phyloP scores from a whole-genome alignment of 139 green algal genomes.

The Microglena sp. region DNA sequence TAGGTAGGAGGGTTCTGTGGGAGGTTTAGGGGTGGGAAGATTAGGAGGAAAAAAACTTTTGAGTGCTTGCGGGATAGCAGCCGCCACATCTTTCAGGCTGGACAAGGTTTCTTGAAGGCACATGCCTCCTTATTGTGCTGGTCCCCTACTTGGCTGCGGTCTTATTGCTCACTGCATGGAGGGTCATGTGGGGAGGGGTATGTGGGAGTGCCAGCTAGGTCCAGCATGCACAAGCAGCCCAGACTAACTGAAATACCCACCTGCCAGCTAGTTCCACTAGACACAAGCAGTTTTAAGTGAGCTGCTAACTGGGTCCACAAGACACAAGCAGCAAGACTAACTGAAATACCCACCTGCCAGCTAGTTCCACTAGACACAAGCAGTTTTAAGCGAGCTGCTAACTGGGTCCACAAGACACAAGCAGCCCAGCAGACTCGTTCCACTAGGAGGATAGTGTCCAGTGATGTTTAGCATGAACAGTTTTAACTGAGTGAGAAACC shows the following conservation, averaged over 20 bases:
- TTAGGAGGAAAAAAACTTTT: too few species aligned
- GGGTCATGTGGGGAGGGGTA: not conserved
- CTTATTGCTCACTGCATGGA: conserved; percentile 65
- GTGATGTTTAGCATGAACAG: too few species aligned
- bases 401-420: conserved; percentile 68
- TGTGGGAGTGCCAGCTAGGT: too few species aligned
- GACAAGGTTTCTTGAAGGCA: conserved; percentile 63
- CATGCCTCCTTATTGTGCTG: conserved; percentile 77
- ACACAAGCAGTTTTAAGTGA: not conserved
- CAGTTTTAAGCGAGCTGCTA: not conserved
- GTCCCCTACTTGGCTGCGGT: conserved; percentile 60
- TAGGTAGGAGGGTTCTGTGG: too few species aligned
- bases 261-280: conserved; percentile 85
- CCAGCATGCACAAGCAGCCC: too few species aligned
- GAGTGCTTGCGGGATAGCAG: too few species aligned
- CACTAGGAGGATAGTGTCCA: too few species aligned
- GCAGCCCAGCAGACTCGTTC: conserved; percentile 58
- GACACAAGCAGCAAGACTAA: too few species aligned
- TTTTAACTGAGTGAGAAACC: not conserved
- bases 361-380: conserved; percentile 90
- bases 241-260: too few species aligned
- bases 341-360: conserved; percentile 64
- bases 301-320: too few species aligned
- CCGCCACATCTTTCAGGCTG: too few species aligned
- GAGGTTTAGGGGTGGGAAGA: too few species aligned